Evolutionary conservation across 176 grass and related monocot species (phyloP).

Genomic region (Rhynchospora breviuscula): DNA sequence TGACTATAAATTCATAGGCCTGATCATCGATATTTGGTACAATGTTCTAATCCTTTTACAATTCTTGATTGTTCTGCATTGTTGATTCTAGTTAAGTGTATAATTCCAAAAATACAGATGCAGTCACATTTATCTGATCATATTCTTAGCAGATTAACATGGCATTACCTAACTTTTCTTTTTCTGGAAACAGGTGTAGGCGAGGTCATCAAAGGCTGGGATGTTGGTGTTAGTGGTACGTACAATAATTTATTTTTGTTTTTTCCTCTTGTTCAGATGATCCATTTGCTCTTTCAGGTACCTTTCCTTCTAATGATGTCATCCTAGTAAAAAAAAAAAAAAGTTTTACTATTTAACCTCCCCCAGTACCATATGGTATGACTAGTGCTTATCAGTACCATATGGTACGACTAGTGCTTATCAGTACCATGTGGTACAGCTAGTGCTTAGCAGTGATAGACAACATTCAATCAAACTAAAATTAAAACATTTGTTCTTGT

Average conservation of each 20-base stretch:
- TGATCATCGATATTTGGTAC: neutral
- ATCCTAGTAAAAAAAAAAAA: neutral
- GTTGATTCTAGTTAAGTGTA: neutral
- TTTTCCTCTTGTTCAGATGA: neutral
- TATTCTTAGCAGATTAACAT: neutral
- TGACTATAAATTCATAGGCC: no score
- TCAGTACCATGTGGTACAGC: no score
- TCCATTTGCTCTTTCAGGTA: conserved; percentile 6
- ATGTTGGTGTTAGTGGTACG: conserved; percentile 72
- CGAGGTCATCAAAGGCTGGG: conserved; percentile 89
- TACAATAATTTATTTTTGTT: neutral
- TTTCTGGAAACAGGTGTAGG: conserved; percentile 58
- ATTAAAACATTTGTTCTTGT: neutral
- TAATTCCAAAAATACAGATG: neutral
- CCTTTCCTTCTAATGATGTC: neutral
- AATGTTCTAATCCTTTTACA: neutral
- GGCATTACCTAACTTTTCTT: neutral
- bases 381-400: no score
- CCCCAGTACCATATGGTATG: neutral
- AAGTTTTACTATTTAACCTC: neutral
- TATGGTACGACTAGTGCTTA: no score
- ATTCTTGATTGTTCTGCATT: neutral
- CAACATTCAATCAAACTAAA: neutral
- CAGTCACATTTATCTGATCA: neutral
- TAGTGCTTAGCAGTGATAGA: neutral